A percentile compares a stretch with the other conserved stretches of the same genome.
These are phyloP conservation scores for Nemania abortiva DNA, from an alignment of 2,329 filamentous ascomycete genomes.

Conservation along the genomic window DNA sequence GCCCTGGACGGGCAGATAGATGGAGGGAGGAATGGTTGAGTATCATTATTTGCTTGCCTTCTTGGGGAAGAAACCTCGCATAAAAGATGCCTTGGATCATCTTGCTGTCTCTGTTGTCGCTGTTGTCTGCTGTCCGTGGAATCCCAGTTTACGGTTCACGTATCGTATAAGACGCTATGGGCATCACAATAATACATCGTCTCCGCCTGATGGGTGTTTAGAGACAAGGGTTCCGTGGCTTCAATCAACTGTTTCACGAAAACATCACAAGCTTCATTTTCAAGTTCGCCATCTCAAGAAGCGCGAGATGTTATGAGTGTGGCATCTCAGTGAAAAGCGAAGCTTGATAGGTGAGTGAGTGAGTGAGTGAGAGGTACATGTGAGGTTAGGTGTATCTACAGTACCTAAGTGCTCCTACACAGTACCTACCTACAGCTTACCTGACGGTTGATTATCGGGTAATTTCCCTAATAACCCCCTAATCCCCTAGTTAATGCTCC, in stretches of 20 bases:
- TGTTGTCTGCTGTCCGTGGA: not conserved
- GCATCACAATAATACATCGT: not conserved
- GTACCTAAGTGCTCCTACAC: too few species aligned
- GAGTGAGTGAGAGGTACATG: not conserved
- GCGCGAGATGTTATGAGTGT: not conserved
- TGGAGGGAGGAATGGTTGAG: too few species aligned
- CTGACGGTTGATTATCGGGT: slow-evolving; percentile 23
- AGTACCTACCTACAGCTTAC: too few species aligned
- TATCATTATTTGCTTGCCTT: slow-evolving; percentile 65
- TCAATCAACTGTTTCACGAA: not conserved
- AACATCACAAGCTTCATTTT: not conserved
- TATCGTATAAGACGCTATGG: slow-evolving; percentile 13
- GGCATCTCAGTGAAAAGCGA: not conserved
- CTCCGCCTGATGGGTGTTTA: not conserved
- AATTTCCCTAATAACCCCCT: not conserved
- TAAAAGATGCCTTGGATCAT: slow-evolving; percentile 81
- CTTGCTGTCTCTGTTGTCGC: slow-evolving; percentile 42
- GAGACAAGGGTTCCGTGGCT: not conserved
- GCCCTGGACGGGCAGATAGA: too few species aligned
- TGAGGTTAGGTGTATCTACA: too few species aligned
- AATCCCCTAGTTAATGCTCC: not conserved
- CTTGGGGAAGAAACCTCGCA: slow-evolving; percentile 74
- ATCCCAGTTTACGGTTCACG: not conserved
- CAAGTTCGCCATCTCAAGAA: not conserved
- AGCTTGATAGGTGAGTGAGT: not conserved